Evolutionary conservation across 352 stramenopile genomes (phyloP).

Genomic region (Phytopythium litorale): DNA sequence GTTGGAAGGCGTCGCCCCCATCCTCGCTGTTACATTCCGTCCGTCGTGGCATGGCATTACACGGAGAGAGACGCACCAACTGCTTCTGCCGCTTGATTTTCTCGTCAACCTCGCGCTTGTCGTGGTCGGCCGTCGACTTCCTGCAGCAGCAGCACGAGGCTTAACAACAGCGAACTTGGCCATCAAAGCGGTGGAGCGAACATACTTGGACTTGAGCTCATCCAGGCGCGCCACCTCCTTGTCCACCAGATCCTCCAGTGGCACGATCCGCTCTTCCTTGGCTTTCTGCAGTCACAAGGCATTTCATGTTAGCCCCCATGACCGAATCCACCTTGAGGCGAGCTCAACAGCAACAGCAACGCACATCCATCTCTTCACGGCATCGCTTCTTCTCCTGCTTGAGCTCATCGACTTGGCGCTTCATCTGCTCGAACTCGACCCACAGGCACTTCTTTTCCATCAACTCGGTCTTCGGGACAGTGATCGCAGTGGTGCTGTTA

Average conservation of each 20-base stretch:
- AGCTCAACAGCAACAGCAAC: neutral
- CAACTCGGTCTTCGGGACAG: slow-evolving; percentile 43
- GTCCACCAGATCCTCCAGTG: slow-evolving; percentile 59
- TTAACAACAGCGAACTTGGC: no score
- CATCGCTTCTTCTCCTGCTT: slow-evolving; percentile 67
- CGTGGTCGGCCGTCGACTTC: slow-evolving; percentile 41
- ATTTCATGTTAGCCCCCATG: neutral
- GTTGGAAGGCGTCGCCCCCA: neutral
- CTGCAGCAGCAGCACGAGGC: slow-evolving; percentile 13
- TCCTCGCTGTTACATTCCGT: neutral
- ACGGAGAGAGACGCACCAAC: neutral
- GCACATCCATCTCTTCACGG: slow-evolving; percentile 65
- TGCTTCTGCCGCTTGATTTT: slow-evolving; percentile 70
- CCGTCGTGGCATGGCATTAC: neutral
- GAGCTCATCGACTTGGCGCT: slow-evolving; percentile 57
- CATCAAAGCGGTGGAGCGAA: neutral
- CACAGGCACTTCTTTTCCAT: slow-evolving; percentile 88
- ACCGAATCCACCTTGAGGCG: neutral
- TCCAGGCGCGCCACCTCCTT: slow-evolving; percentile 68
- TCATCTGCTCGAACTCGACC: slow-evolving; percentile 81
- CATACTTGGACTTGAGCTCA: slow-evolving; percentile 56
- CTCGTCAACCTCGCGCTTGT: slow-evolving; percentile 49
- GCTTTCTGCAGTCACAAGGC: slow-evolving; percentile 34
- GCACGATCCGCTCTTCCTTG: slow-evolving; percentile 56
- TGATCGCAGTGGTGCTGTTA: neutral